Evolutionary conservation across 2,329 filamentous ascomycete species (phyloP).

Genomic region (Monosporascus sp.): DNA sequence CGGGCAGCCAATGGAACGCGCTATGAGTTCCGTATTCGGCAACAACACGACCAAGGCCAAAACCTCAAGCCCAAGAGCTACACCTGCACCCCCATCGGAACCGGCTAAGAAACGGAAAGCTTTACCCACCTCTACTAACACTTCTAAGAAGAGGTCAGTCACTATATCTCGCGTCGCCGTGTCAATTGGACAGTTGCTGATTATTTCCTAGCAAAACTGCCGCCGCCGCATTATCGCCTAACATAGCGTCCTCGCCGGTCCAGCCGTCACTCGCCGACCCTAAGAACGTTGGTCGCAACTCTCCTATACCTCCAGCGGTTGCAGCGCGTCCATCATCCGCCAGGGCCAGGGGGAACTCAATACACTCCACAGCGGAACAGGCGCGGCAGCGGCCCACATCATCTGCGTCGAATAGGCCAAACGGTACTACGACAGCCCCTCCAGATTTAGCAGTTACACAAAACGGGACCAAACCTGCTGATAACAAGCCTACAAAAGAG

Average conservation of each 20-base stretch:
- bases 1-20: conserved; percentile 56
- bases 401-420: conserved; percentile 56
- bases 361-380: conserved; percentile 53
- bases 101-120: conserved; percentile 67
- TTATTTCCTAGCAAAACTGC: conserved; percentile 20
- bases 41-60: conserved; percentile 49
- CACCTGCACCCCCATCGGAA: conserved; percentile 52
- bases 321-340: conserved; percentile 60
- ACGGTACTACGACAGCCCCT: conserved; percentile 38
- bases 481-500: conserved; percentile 50
- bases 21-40: conserved; percentile 55
- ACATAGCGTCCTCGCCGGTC: conserved; percentile 70
- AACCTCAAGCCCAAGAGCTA: conserved; percentile 61
- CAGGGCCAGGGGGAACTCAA: conserved; percentile 70
- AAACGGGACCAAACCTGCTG: conserved; percentile 29
- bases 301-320: conserved; percentile 51
- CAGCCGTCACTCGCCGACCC: conserved; percentile 62
- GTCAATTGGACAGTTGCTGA: conserved; percentile 11
- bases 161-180: not conserved
- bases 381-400: conserved; percentile 50
- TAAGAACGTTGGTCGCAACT: conserved; percentile 44
- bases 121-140: conserved; percentile 58
- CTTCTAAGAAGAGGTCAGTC: conserved; percentile 71
- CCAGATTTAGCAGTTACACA: conserved; percentile 28
- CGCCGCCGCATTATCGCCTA: conserved; percentile 57